phyloP scores from a whole-genome alignment of 2,329 filamentous ascomycete species.

The Phoma sp. region DNA sequence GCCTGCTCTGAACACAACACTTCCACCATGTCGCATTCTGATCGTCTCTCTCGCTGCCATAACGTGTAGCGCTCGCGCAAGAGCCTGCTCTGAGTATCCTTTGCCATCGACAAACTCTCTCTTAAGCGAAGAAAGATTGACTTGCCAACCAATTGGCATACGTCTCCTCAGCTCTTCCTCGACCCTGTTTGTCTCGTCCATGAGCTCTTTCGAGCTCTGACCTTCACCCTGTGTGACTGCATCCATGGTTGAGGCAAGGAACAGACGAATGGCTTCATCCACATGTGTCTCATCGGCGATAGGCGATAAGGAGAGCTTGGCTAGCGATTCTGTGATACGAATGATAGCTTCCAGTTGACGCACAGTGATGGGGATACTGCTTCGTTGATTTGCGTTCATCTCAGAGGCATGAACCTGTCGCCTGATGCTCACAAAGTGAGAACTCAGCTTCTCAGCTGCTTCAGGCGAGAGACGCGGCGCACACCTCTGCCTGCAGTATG shows the following conservation, averaged over 20 bases:
- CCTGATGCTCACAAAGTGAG: slow-evolving; percentile 95
- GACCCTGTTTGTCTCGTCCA: slow-evolving; percentile 85
- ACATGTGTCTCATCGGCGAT: slow-evolving; percentile 91
- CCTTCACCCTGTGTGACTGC: slow-evolving; percentile 90
- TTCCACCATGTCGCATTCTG: slow-evolving; percentile 72
- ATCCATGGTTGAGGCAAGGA: slow-evolving; percentile 97
- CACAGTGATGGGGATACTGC: slow-evolving; percentile 95
- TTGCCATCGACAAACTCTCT: slow-evolving; percentile 92
- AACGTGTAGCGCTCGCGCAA: slow-evolving; percentile 84
- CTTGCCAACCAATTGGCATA: slow-evolving; percentile 94
- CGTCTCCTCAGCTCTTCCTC: slow-evolving; percentile 88
- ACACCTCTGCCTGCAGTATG: slow-evolving; percentile 94
- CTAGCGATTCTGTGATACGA: slow-evolving; percentile 93
- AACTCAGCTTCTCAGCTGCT: slow-evolving; percentile 93
- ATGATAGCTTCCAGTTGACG: slow-evolving; percentile 97
- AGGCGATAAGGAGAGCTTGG: slow-evolving; percentile 85
- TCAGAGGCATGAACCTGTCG: slow-evolving; percentile 92
- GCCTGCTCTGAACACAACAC: slow-evolving; percentile 31
- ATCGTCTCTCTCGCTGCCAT: slow-evolving; percentile 87
- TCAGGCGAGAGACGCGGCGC: slow-evolving; percentile 88
- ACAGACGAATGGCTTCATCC: slow-evolving; percentile 95
- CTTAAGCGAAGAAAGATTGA: slow-evolving; percentile 82
- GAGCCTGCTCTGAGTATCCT: slow-evolving; percentile 84
- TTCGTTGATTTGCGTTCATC: slow-evolving; percentile 85
- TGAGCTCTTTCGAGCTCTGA: slow-evolving; percentile 80